Base-by-base conservation (phyloP, 2,329 filamentous ascomycete genomes). In the Bipolaris cookei region DNA sequence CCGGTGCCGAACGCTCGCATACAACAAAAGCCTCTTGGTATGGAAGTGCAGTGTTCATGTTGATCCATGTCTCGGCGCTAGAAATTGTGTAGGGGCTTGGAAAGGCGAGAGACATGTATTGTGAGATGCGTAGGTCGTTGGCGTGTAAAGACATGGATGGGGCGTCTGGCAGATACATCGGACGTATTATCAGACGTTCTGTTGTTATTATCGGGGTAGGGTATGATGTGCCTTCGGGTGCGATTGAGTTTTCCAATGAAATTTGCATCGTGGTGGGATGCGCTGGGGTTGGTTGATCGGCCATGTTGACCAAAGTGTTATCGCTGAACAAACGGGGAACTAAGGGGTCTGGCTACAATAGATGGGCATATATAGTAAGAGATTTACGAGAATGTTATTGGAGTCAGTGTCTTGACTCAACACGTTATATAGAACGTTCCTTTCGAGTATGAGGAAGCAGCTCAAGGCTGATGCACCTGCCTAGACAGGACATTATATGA, bases 21-120 rank as follows among this genome's bases (percentile, higher is more conserved):
- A 73, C 60, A 3, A 47, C 64, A 58, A 66, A 72, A 43, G 69
- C 54, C 23, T 57, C 43, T 28, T 63, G 46, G 11, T 62, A 61
- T 1, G 62, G 44, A 6, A 53, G 49, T 3, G 21, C 25, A 1
- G 63, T 57, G 53, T 70, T 72, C 57, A 67, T 62, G 21, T 54
- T 56, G 42, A 80, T 77, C 78, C 78, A 80, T 6, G 4, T 54
- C 8, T 64, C 20, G 14, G 75, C 75, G 39, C 64, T 57, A 0
- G 61, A 48, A 39, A 75, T 58, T 3, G 76, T 78, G 61, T 80
- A 79, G 6, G 78, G 77, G 34, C 68, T 56, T 0, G 77, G 72
- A 63, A 80, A 80, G 30, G 66, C 59, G 52, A 76, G 65, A 25
- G 72, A 66, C 70, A 80, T 74, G 61, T 74, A 74, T 30, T 69